A percentile compares a stretch with the other conserved stretches of the same genome.
Conservation (phyloP, 352 stramenopile genomes). For the Lagenidium giganteum region DNA sequence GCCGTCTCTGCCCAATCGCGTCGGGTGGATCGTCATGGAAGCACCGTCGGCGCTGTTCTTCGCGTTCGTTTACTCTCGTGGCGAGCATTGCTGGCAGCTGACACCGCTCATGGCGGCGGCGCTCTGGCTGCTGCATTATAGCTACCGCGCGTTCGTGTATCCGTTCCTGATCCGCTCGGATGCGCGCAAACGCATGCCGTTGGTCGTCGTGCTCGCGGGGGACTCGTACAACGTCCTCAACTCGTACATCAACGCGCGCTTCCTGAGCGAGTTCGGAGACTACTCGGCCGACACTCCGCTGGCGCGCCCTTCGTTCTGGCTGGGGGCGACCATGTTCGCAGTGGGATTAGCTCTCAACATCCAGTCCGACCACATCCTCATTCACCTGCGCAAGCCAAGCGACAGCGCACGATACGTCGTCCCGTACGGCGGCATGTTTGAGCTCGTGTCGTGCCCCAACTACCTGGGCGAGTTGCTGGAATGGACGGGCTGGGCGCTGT, state of each 20-base stretch:
- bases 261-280: constrained; percentile 54
- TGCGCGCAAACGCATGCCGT: constrained; percentile 51
- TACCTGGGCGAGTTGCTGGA: constrained; percentile 75
- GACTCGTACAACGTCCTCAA: constrained; percentile 73
- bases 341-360: constrained; percentile 56
- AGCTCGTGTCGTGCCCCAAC: constrained; percentile 71
- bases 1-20: constrained; percentile 37
- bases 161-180: constrained; percentile 58
- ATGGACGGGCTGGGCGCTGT: constrained; percentile 59
- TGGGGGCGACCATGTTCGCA: constrained; percentile 40
- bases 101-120: constrained; percentile 41
- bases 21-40: constrained; percentile 77
- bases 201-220: constrained; percentile 43
- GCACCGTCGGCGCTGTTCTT: constrained; percentile 61
- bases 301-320: constrained; percentile 40
- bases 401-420: constrained; percentile 61
- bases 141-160: constrained; percentile 66
- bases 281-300: constrained; percentile 34
- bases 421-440: constrained; percentile 53
- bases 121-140: constrained; percentile 63
- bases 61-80: constrained; percentile 34
- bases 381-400: constrained; percentile 49
- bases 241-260: constrained; percentile 62
- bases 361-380: constrained; percentile 63
- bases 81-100: constrained; percentile 25